Conservation (phyloP, 1,284 basidiomycete species). For the Lentinula novae-zelandiae region DNA sequence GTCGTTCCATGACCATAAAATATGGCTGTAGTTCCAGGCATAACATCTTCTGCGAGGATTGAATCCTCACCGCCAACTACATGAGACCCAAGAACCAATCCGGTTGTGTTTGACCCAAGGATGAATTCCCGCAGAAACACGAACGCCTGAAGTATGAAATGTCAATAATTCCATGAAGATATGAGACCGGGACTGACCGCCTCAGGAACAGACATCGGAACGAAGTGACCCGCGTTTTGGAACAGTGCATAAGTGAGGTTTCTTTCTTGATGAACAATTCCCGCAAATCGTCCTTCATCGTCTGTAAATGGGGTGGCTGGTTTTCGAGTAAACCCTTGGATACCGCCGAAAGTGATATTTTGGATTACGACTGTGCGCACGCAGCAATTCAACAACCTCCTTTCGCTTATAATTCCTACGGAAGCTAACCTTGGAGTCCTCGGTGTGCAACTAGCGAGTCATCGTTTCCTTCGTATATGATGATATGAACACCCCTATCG, state of each 20-base stretch:
- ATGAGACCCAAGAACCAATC: conserved; percentile 36
- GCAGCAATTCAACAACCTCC: neutral
- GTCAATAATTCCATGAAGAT: too few species aligned
- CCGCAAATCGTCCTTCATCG: conserved; percentile 55
- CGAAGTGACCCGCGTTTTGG: conserved; percentile 53
- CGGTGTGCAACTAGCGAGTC: conserved; percentile 62
- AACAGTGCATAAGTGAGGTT: conserved; percentile 66
- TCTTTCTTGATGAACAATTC: conserved; percentile 66
- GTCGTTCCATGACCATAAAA: conserved; percentile 37
- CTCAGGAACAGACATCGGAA: conserved; percentile 45
- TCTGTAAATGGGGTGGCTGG: conserved; percentile 65
- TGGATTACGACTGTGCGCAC: conserved; percentile 21
- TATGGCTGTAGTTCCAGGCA: conserved; percentile 49
- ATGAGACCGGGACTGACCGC: conserved; percentile 36
- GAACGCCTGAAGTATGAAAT: conserved; percentile 36
- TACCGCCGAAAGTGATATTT: conserved; percentile 75
- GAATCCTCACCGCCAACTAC: conserved; percentile 54
- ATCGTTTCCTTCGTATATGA: conserved; percentile 67
- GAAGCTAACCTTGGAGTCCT: conserved; percentile 46
- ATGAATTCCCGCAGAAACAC: conserved; percentile 60
- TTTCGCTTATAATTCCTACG: neutral
- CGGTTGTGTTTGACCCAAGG: conserved; percentile 49
- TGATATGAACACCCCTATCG: conserved; percentile 41
- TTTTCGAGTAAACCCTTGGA: conserved; percentile 64
- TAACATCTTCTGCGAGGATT: conserved; percentile 35